Base-by-base conservation (phyloP, 2,329 filamentous ascomycete species). In the Aspergillus ruber region DNA sequence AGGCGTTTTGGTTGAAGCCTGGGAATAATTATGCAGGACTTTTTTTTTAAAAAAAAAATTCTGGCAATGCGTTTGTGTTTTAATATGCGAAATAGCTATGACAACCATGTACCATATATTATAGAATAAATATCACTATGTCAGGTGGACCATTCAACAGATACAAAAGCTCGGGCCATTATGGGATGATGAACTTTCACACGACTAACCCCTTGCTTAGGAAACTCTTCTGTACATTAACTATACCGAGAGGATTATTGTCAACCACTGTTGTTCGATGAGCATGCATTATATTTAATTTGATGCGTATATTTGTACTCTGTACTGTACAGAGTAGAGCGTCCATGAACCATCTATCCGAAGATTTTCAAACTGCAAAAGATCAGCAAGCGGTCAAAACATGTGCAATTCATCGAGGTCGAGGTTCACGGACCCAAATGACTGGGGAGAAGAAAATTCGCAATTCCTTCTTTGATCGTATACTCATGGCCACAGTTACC, bases 401-500 rank as follows among this genome's bases (percentile, higher is more conserved):
- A 36, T 18, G 17, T 39, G 36, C 10, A 17, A 12, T 29, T 29
- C 9, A 29, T 29, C 9, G 21, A 21, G 32, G 2, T 12, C 10
- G n/a, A 15, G n/a, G 36, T 42, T 43, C 5, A 49, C 62, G 43
- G 47, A 72, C 69, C 93, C 69, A 98, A 72, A 74, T 98, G 93
- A 61, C 86, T 93, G 10, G 93, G 93, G 57, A 98, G 72, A 64
- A 98, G 72, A 63, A 98, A 98, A 70, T 97, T 97, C 50, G 90
- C 89, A 67, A 97, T 95, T 4, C 93, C 93, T 71, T 98, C 91
- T 66, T 93, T 90, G 53, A 98, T 85, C 50, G 83, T 83, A 70
- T 97, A 98, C 74, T 95, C 88, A 66, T 97, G 91, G 42, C 87
- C 88, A 65, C 93, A 98, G 69, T 86, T 87, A 42, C 82, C 90